These are phyloP conservation scores for Solanum medicagineum DNA, from an alignment of 257 asterid genomes.

Conservation along the genomic window DNA sequence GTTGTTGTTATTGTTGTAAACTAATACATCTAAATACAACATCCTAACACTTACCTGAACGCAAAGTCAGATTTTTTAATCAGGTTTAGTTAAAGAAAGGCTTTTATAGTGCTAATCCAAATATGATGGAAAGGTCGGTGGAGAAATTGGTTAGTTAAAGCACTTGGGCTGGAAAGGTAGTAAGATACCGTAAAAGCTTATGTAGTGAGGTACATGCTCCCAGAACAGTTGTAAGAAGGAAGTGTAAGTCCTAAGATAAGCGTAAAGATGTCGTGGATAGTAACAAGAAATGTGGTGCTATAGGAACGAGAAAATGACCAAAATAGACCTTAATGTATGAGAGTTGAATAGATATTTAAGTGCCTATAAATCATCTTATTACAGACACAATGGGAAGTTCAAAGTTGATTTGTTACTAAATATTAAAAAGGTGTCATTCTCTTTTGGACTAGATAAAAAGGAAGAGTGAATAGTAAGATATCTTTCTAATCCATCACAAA, in stretches of 20 bases:
- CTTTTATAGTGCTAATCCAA: too few species aligned
- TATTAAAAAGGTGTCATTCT: not conserved
- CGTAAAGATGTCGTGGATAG: not conserved
- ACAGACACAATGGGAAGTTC: not conserved
- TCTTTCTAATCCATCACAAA: too few species aligned
- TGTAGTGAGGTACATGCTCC: not conserved
- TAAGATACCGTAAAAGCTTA: not conserved
- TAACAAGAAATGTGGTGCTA: not conserved
- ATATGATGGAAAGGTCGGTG: not conserved
- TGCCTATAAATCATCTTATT: not conserved
- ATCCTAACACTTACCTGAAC: not conserved
- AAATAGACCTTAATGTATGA: not conserved
- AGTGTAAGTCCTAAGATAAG: not conserved
- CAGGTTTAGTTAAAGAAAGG: not conserved
- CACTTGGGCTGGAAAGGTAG: not conserved
- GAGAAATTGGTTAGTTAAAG: not conserved
- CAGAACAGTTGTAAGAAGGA: not conserved
- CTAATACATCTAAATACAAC: not conserved
- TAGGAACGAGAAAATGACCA: not conserved
- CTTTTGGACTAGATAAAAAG: not conserved
- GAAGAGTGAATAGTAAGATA: not conserved
- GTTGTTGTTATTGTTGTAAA: too few species aligned
- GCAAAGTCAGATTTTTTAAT: not conserved
- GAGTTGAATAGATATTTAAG: not conserved
- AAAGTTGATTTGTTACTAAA: not conserved